Conservation (phyloP, 768 basidiomycete species). For the Clavaria fumosa region DNA sequence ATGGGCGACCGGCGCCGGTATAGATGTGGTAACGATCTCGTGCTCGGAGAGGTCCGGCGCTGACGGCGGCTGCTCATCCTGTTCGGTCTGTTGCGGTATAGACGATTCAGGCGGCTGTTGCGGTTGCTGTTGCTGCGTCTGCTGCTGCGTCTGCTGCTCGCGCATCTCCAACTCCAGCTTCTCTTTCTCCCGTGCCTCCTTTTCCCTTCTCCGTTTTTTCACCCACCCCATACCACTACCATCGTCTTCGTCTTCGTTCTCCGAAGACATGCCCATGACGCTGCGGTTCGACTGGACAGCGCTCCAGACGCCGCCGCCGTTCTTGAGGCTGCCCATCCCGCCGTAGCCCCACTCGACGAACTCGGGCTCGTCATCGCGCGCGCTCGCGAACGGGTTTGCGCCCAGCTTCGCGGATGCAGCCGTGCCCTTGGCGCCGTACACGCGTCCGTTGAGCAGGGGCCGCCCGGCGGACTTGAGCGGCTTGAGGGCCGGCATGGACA, state of each 20-base stretch:
- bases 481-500: slow-evolving; percentile 4
- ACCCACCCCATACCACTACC: slow-evolving; percentile 85
- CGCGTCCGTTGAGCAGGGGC: slow-evolving; percentile 70
- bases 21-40: background rate
- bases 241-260: slow-evolving; percentile 49
- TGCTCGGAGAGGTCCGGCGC: slow-evolving; percentile 1
- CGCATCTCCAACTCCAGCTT: slow-evolving; percentile 20
- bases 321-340: slow-evolving; percentile 56
- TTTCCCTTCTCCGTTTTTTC: slow-evolving; percentile 39
- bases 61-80: background rate
- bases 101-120: background rate
- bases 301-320: slow-evolving; percentile 25
- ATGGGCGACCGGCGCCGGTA: background rate
- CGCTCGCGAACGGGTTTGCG: slow-evolving; percentile 48
- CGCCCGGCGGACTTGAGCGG: slow-evolving; percentile 20
- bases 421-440: slow-evolving; percentile 45
- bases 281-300: slow-evolving; percentile 18
- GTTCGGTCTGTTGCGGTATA: slow-evolving; percentile 2
- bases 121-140: slow-evolving; percentile 7
- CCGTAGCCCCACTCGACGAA: slow-evolving; percentile 92
- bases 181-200: slow-evolving; percentile 36
- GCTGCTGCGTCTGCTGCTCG: slow-evolving; percentile 11
- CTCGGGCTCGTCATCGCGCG: slow-evolving; percentile 54
- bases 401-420: slow-evolving; percentile 15
- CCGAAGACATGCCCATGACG: slow-evolving; percentile 12